These are phyloP conservation scores for Peltaster fructicola DNA, from an alignment of 2,329 filamentous ascomycete species.

Conservation along the genomic window DNA sequence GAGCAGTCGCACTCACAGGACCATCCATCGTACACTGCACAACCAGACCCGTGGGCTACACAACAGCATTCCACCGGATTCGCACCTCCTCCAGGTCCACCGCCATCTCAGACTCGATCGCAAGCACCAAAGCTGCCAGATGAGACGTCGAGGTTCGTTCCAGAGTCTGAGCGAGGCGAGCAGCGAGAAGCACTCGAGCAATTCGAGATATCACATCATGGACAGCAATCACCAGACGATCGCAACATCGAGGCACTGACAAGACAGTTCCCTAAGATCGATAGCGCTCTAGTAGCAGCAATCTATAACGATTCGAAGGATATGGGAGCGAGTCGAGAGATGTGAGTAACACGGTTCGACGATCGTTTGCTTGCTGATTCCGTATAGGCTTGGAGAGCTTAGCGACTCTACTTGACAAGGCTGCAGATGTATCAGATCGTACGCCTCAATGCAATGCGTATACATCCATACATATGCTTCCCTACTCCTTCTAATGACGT, in stretches of 20 bases:
- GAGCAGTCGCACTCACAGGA: too few species aligned
- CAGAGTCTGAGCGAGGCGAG: conserved; percentile 20
- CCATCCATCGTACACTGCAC: background rate
- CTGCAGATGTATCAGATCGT: too few species aligned
- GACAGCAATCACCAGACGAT: conserved; percentile 22
- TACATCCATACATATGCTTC: too few species aligned
- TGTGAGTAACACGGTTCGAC: too few species aligned
- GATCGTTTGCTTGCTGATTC: too few species aligned
- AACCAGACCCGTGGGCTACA: background rate
- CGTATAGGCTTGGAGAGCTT: too few species aligned
- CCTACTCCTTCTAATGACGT: too few species aligned
- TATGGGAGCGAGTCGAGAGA: conserved; percentile 26
- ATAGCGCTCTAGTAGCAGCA: conserved; percentile 27
- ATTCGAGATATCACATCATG: conserved; percentile 24
- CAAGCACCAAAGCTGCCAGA: conserved; percentile 1
- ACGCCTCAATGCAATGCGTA: too few species aligned
- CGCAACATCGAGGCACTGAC: conserved; percentile 24
- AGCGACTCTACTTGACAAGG: too few species aligned
- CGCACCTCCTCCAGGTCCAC: conserved; percentile 5
- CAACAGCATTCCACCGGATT: conserved; percentile 2
- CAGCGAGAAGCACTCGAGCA: conserved; percentile 24
- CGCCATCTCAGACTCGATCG: conserved; percentile 1
- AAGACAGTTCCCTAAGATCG: conserved; percentile 27
- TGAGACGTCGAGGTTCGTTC: too few species aligned
- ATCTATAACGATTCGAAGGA: conserved; percentile 26